Evolutionary conservation across 1,284 basidiomycete species (phyloP), one percentile per base, ranked within the genome.

Genomic region (Sphagnurus paluster): DNA sequence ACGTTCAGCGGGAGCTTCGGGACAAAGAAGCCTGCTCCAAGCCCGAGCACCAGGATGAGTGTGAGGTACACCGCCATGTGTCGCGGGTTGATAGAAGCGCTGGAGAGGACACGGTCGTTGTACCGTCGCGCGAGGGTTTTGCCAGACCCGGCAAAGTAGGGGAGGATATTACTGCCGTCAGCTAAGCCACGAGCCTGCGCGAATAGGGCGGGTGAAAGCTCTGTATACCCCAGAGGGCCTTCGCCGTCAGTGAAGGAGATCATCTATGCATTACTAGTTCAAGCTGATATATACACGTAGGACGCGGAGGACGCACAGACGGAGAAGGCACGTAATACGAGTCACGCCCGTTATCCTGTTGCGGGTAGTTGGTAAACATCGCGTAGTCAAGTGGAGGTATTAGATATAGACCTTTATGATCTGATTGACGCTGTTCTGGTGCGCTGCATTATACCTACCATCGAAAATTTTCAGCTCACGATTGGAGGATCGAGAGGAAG

Each of bases 361-460:
- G n/a, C n/a, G n/a, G n/a, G n/a, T 16, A 14, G 34, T 8, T 7
- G 2, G 19, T 10, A 19, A n/a, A 34, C 36, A 28, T 29, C 17
- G 37, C 26, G 21, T 20, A 13, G 24, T 34, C 30, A 17, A 10
- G 24, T 29, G 10, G 20, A 14, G 26, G 16, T 44, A 6, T 14
- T 17, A 19, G 20, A 20, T 9, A 38, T 16, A n/a, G n/a, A 61
- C 63, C 58, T 72, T 73, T 10, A 69, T 16, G 29, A 72, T 57
- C 40, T 68, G 64, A 40, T 73, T 72, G 5, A 73, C 53, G 24
- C 66, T 66, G 44, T 72, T 74, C 16, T 61, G 62, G 43, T 73
- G 71, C 3, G 61, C 64, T 9, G 49, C 54, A 60, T 56, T 21
- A 57, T 63, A 44, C 19, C 44, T 49, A 40, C 24, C 9, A 30